Percentiles rank a stretch among this genome's conserved stretches.
phyloP scores from a whole-genome alignment of 2,329 filamentous ascomycete genomes.

The Epicoccum sorghinum region DNA sequence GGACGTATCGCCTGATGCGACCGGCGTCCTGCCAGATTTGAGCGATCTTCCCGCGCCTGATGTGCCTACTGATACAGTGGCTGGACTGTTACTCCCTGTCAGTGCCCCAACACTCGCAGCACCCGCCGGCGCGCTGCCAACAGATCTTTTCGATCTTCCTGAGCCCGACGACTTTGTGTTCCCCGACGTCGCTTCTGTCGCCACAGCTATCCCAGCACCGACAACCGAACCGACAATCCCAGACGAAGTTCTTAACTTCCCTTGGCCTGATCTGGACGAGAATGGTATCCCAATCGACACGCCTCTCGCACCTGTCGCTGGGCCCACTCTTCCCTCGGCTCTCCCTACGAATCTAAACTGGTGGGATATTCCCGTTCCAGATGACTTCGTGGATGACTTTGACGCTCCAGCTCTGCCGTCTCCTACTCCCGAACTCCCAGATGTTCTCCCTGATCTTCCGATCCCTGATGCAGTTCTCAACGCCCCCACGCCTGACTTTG shows the following conservation, averaged over 20 bases:
- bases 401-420: not conserved
- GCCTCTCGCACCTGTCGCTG: not conserved
- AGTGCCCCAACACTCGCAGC: not conserved
- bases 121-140: not conserved
- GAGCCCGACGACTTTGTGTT: conserved; percentile 7
- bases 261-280: conserved; percentile 6
- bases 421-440: not conserved
- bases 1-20: not conserved
- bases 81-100: not conserved
- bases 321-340: not conserved
- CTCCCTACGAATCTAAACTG: not conserved
- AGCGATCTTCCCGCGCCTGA: not conserved
- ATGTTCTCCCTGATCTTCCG: not conserved
- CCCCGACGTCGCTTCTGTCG: not conserved
- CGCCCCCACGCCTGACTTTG: too few species aligned
- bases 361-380: conserved; percentile 2
- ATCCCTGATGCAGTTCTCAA: not conserved
- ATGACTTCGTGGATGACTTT: conserved; percentile 5
- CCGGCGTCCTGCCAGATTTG: conserved; percentile 5
- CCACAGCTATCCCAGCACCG: not conserved
- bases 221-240: not conserved
- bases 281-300: conserved; percentile 1
- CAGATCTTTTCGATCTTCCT: not conserved
- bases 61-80: not conserved
- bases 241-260: conserved; percentile 2